Evolutionary conservation across 2,329 filamentous ascomycete genomes (phyloP).

Genomic region (Colletotrichum liriopes): DNA sequence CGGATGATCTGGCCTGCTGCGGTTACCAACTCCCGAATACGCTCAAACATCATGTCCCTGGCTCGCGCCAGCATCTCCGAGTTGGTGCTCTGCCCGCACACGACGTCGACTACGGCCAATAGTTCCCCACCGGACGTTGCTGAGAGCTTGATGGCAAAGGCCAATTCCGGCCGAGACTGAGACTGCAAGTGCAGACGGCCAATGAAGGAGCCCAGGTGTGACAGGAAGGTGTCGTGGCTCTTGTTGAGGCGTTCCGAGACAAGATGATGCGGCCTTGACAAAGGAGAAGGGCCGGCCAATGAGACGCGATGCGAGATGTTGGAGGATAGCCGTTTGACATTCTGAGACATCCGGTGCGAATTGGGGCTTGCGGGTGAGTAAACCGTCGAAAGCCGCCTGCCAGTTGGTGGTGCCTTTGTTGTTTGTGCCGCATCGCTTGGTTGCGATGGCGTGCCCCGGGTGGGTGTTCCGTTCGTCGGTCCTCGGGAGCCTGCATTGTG

Average conservation of each 20-base stretch:
- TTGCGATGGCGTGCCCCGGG: slow-evolving; percentile 54
- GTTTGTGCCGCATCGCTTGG: slow-evolving; percentile 56
- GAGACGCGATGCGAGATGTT: slow-evolving; percentile 82
- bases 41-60: slow-evolving; percentile 83
- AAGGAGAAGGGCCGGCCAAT: slow-evolving; percentile 77
- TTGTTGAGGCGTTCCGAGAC: slow-evolving; percentile 86
- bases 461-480: slow-evolving; percentile 51
- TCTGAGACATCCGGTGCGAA: slow-evolving; percentile 57
- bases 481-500: slow-evolving; percentile 60
- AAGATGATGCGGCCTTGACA: slow-evolving; percentile 77
- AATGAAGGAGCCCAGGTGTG: slow-evolving; percentile 93
- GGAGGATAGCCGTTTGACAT: slow-evolving; percentile 65
- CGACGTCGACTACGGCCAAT: slow-evolving; percentile 83
- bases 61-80: slow-evolving; percentile 78
- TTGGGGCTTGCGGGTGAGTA: slow-evolving; percentile 51
- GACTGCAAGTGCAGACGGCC: slow-evolving; percentile 91
- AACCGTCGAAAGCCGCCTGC: slow-evolving; percentile 64
- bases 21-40: slow-evolving; percentile 84
- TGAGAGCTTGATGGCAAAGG: slow-evolving; percentile 86
- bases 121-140: slow-evolving; percentile 86
- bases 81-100: slow-evolving; percentile 83
- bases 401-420: slow-evolving; percentile 54
- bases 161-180: slow-evolving; percentile 88
- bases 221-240: slow-evolving; percentile 90
- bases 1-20: slow-evolving; percentile 86